Evolutionary conservation across 371 early-diverging fungal species (phyloP).

Genomic region (Mucor racemosus): DNA sequence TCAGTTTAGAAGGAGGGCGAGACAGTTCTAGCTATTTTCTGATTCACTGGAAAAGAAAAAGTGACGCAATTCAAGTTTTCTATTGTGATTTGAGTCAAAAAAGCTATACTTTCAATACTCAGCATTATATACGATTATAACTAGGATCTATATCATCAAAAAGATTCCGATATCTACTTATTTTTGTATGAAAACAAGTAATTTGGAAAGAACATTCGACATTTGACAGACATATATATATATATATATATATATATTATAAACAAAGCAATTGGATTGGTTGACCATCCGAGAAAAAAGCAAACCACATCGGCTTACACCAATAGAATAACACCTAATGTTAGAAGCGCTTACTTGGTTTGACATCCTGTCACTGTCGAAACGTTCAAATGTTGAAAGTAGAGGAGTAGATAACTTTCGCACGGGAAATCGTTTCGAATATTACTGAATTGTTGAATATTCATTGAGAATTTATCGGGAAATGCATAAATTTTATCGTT

Average conservation of each 20-base stretch:
- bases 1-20: constrained; percentile 9
- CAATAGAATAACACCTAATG: neutral
- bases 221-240: neutral
- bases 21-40: constrained; percentile 7
- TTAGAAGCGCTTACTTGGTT: neutral
- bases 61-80: constrained; percentile 6
- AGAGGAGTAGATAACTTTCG: too few species aligned
- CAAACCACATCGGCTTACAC: neutral
- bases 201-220: neutral
- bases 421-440: too few species aligned
- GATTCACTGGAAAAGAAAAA: constrained; percentile 2
- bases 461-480: too few species aligned
- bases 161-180: neutral
- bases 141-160: neutral
- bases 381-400: too few species aligned
- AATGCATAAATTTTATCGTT: too few species aligned
- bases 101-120: too few species aligned
- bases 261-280: neutral
- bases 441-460: too few species aligned
- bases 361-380: neutral
- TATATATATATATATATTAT: neutral
- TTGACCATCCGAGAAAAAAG: neutral
- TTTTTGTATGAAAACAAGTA: neutral
- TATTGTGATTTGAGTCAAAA: neutral
- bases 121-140: too few species aligned